phyloP scores from a whole-genome alignment of 345 rosid genomes.

The Salix brachista region DNA sequence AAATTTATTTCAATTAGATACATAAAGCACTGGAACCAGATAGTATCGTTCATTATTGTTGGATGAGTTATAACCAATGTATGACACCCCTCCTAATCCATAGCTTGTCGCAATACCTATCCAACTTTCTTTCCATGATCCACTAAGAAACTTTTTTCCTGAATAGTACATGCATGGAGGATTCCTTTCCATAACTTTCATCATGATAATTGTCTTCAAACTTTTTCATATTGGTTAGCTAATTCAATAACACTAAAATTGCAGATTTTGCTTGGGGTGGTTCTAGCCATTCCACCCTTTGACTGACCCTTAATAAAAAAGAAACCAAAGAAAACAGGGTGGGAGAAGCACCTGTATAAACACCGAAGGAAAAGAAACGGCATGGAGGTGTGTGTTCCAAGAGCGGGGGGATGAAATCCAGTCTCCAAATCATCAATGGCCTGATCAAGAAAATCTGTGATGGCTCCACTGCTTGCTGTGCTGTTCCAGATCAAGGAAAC shows the following conservation, averaged over 20 bases:
- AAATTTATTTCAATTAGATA: no score
- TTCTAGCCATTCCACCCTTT: conserved; percentile 95
- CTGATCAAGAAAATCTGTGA: conserved; percentile 18
- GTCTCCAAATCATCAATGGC: conserved; percentile 16
- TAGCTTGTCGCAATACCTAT: no score
- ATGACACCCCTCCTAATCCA: no score
- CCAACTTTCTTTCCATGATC: no score
- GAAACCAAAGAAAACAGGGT: no score
- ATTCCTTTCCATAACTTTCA: neutral
- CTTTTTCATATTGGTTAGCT: neutral
- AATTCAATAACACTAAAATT: conserved; percentile 1
- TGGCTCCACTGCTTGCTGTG: no score
- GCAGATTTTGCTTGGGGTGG: conserved; percentile 85
- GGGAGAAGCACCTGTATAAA: no score
- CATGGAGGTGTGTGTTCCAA: neutral
- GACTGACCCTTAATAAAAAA: conserved; percentile 51
- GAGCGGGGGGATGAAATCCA: conserved; percentile 18
- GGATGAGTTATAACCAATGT: no score
- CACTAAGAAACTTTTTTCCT: neutral
- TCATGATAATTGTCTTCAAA: neutral
- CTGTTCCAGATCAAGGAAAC: no score
- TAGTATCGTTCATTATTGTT: no score
- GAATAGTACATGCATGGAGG: neutral
- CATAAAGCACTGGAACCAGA: no score
- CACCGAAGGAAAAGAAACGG: no score